These are phyloP conservation scores for Yarrowia sp. DNA, from an alignment of 805 yeast species.

Conservation along the genomic window DNA sequence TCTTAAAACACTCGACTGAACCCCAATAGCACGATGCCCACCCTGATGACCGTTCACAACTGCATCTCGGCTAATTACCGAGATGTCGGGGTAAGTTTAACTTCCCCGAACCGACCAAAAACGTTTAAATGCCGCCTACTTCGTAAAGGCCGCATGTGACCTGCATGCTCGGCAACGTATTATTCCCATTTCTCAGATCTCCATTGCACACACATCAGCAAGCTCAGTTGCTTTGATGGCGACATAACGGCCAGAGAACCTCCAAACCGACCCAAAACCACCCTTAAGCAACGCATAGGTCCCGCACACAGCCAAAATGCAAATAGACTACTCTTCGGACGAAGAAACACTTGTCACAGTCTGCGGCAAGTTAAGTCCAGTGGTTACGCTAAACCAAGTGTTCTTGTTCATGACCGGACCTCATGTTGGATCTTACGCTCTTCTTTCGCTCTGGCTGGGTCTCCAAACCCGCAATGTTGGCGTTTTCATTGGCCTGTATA, in stretches of 20 bases:
- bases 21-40: too few relatives aligned
- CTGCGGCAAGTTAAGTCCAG: neutral
- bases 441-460: neutral
- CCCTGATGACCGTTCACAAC: too few relatives aligned
- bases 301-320: neutral
- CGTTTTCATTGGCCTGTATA: neutral
- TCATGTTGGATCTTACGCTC: constrained; percentile 6
- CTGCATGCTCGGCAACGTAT: constrained; percentile 1
- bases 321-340: constrained; percentile 1
- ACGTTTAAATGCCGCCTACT: neutral
- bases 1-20: too few relatives aligned
- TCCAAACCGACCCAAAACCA: neutral
- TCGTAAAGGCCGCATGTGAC: neutral
- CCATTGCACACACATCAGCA: neutral
- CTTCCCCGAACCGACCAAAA: neutral
- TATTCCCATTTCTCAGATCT: constrained; percentile 1
- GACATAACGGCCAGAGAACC: neutral
- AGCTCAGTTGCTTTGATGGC: neutral
- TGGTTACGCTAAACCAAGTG: neutral
- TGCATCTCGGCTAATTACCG: too few relatives aligned
- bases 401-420: constrained; percentile 15
- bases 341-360: neutral
- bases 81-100: neutral
- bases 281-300: neutral
- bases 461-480: neutral